Evolutionary conservation across 495 filamentous ascomycete species (phyloP).

Genomic region (Penicillium soppii): DNA sequence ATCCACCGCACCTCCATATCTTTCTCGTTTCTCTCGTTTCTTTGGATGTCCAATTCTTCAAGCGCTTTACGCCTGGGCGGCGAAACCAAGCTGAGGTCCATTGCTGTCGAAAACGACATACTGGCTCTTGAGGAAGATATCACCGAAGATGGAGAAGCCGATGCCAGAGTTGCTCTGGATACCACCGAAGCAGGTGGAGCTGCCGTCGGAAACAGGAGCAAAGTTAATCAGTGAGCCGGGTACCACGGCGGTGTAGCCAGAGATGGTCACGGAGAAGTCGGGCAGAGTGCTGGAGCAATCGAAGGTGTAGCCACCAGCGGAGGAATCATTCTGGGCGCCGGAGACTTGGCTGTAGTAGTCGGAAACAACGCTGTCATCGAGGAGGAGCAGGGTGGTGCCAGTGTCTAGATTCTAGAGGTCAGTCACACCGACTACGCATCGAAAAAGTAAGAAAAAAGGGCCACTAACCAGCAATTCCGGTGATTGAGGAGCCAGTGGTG

Average conservation of each 20-base stretch:
- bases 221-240: conserved; percentile 46
- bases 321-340: conserved; percentile 45
- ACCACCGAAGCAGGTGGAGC: conserved; percentile 60
- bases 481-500: conserved; percentile 26
- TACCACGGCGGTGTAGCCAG: conserved; percentile 43
- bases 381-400: conserved; percentile 70
- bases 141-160: conserved; percentile 70
- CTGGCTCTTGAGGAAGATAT: conserved; percentile 76
- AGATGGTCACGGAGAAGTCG: conserved; percentile 58
- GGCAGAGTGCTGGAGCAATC: conserved; percentile 63
- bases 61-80: conserved; percentile 38
- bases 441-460: neutral
- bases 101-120: conserved; percentile 72
- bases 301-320: conserved; percentile 65
- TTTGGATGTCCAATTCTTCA: too few relatives aligned
- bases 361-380: conserved; percentile 54
- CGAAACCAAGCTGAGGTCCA: conserved; percentile 60
- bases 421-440: neutral
- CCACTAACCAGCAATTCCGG: conserved; percentile 38
- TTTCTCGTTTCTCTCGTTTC: too few relatives aligned
- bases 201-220: conserved; percentile 37
- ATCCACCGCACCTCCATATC: too few relatives aligned
- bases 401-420: conserved; percentile 44
- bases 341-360: conserved; percentile 63
- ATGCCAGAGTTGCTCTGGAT: conserved; percentile 63